Base-by-base conservation (phyloP, 371 early-diverging fungal genomes). In the Mucor lusitanicus region DNA sequence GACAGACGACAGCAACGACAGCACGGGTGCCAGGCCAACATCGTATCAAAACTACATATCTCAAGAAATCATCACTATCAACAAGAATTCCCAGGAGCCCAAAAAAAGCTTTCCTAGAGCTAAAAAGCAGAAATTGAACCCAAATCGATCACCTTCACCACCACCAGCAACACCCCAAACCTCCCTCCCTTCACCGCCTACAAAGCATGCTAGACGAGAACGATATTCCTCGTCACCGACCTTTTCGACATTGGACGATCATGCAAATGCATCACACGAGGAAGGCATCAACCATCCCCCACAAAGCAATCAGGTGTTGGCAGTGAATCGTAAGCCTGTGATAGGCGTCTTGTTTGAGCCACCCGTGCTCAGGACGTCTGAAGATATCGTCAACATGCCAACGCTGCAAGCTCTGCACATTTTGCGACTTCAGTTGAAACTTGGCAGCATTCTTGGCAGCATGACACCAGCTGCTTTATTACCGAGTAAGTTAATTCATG, bases 401-500 rank as follows among this genome's bases (percentile, higher is more conserved):
- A 60, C 79, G 19, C 25, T 79, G 6, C 82, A 81, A 71, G 82
- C 79, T 6, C 53, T 79, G 5, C 82, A 81, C 56, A 69, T 81
- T 11, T 35, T 77, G 1, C 59, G 75, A n/a, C 57, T 81, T 1
- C 82, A 81, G 56, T 60, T 81, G 28, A 81, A 81, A 48, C 23
- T 72, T 3, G 64, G 66, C 2, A 79, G 72, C 46, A 68, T 81
- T 50, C 60, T 78, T 5, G 77, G 79, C 12, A 54, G 64, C 5
- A 58, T 56, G 33, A 64, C 58, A 15, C 58, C 58, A 1, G 46
- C 59, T 23, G 46, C 70, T 25, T 40, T 78, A 11, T 50, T 69
- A 28, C 82, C 82, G 5, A 79, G 82, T 81, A 78, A 78, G 74
- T 71, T 1, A 2, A 15, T n/a, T 40, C 3, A 37, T 33, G 37